phyloP scores from a whole-genome alignment of 1,284 basidiomycete species.

The Pterulicium gracile region DNA sequence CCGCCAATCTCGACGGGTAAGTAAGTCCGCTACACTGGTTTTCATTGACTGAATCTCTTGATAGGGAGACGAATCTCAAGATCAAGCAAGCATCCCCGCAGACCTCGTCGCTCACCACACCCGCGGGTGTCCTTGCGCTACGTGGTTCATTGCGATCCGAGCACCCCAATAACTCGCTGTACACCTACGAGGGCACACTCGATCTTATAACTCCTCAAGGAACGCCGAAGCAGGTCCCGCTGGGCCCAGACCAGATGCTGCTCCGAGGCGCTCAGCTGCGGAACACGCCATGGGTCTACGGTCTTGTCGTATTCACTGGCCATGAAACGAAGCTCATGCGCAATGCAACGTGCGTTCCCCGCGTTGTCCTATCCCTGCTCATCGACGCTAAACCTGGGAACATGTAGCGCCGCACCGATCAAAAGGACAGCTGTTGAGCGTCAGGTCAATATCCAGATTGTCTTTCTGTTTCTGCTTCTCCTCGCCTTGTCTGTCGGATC shows the following conservation, averaged over 20 bases:
- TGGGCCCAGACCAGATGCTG: slow-evolving; percentile 92
- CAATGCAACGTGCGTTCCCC: slow-evolving; percentile 72
- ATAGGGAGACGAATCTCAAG: slow-evolving; percentile 91
- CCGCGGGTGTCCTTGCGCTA: slow-evolving; percentile 63
- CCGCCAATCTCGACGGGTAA: slow-evolving; percentile 92
- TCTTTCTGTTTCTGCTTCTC: slow-evolving; percentile 90
- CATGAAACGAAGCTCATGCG: slow-evolving; percentile 99
- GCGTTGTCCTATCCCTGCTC: background rate
- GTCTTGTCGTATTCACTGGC: slow-evolving; percentile 89
- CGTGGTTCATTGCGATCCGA: slow-evolving; percentile 85
- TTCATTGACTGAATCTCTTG: slow-evolving; percentile 5
- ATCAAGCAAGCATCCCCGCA: slow-evolving; percentile 93
- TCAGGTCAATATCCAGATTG: slow-evolving; percentile 94
- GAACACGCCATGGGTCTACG: slow-evolving; percentile 96
- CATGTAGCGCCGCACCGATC: slow-evolving; percentile 77
- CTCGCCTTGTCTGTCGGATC: slow-evolving; percentile 85
- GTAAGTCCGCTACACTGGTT: slow-evolving; percentile 16
- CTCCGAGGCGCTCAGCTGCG: slow-evolving; percentile 92
- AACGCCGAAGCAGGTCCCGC: slow-evolving; percentile 70
- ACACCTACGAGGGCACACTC: slow-evolving; percentile 87
- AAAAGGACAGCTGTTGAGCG: slow-evolving; percentile 95
- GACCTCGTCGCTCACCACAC: slow-evolving; percentile 71
- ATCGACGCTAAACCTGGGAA: slow-evolving; percentile 6
- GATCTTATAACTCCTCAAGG: slow-evolving; percentile 52
- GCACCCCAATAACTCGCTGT: slow-evolving; percentile 95